These are phyloP conservation scores for Picochlorum costavermella DNA, from an alignment of 139 green algal species.

Conservation along the genomic window DNA sequence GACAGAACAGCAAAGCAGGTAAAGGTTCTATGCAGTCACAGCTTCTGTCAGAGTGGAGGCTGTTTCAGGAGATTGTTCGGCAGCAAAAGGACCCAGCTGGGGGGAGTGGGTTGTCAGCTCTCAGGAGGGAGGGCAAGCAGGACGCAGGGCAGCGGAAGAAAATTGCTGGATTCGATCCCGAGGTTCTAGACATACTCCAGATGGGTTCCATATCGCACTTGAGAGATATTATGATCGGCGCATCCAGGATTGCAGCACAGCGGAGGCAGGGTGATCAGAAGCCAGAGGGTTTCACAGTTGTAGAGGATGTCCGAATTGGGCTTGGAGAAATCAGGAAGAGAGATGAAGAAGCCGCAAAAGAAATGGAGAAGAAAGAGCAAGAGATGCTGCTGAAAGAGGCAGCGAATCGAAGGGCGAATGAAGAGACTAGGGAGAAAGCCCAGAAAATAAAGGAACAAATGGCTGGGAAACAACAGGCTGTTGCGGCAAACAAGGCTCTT, in stretches of 20 bases:
- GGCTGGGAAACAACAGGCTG: slow-evolving; percentile 22
- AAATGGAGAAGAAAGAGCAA: slow-evolving; percentile 12
- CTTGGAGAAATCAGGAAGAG: slow-evolving; percentile 1
- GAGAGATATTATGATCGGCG: not conserved
- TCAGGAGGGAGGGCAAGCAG: not conserved
- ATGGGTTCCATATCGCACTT: not conserved
- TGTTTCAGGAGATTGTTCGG: not conserved
- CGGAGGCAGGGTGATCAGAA: not conserved
- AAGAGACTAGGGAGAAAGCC: slow-evolving; percentile 30
- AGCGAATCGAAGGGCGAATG: slow-evolving; percentile 17
- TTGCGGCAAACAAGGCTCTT: slow-evolving; percentile 26
- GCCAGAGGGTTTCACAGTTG: not conserved
- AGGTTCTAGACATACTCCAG: slow-evolving; percentile 1
- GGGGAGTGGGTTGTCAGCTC: not conserved
- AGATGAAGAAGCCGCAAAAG: slow-evolving; percentile 12
- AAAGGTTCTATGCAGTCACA: not conserved
- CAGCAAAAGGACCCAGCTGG: not conserved
- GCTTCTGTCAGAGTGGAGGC: not conserved
- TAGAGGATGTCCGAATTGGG: not conserved
- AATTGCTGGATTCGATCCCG: not conserved
- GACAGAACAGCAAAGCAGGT: not conserved
- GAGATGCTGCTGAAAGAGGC: slow-evolving; percentile 23
- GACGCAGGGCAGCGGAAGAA: not conserved
- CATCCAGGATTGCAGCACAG: not conserved
- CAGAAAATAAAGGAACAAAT: slow-evolving; percentile 30